A percentile compares a stretch with the other conserved stretches of the same genome.
phyloP scores from a whole-genome alignment of 306 rosid genomes.

The Cicer yamashitae region DNA sequence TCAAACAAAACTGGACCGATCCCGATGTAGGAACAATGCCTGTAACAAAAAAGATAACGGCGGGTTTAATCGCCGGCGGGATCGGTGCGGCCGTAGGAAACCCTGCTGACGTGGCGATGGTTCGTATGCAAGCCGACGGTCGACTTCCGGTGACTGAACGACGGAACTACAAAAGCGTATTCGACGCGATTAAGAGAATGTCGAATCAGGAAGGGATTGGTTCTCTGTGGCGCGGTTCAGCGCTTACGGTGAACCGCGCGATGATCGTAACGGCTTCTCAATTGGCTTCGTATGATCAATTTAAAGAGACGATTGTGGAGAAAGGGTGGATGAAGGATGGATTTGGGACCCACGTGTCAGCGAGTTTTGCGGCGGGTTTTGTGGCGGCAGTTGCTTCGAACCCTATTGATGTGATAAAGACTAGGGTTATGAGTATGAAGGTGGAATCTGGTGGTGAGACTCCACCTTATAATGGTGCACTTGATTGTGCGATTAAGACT shows the following conservation, averaged over 20 bases:
- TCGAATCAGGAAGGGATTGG: slow-evolving; percentile 65
- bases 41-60: slow-evolving; percentile 51
- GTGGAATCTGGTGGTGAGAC: slow-evolving; percentile 57
- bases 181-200: slow-evolving; percentile 73
- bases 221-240: slow-evolving; percentile 92
- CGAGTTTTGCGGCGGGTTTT: slow-evolving; percentile 88
- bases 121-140: slow-evolving; percentile 92
- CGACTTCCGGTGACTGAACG: slow-evolving; percentile 67
- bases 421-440: slow-evolving; percentile 91
- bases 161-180: slow-evolving; percentile 74
- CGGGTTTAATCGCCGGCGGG: slow-evolving; percentile 75
- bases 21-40: slow-evolving; percentile 57
- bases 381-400: slow-evolving; percentile 92
- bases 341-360: slow-evolving; percentile 75
- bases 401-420: slow-evolving; percentile 90
- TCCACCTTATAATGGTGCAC: slow-evolving; percentile 71
- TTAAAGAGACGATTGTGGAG: slow-evolving; percentile 71
- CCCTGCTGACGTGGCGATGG: slow-evolving; percentile 95
- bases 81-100: slow-evolving; percentile 85
- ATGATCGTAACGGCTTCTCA: slow-evolving; percentile 96
- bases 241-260: slow-evolving; percentile 88
- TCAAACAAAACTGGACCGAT: slow-evolving; percentile 73
- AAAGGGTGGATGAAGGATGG: slow-evolving; percentile 71
- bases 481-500: slow-evolving; percentile 78
- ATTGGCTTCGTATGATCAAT: slow-evolving; percentile 78